phyloP scores from a whole-genome alignment of 306 rosid species.

The Lupinus albus region DNA sequence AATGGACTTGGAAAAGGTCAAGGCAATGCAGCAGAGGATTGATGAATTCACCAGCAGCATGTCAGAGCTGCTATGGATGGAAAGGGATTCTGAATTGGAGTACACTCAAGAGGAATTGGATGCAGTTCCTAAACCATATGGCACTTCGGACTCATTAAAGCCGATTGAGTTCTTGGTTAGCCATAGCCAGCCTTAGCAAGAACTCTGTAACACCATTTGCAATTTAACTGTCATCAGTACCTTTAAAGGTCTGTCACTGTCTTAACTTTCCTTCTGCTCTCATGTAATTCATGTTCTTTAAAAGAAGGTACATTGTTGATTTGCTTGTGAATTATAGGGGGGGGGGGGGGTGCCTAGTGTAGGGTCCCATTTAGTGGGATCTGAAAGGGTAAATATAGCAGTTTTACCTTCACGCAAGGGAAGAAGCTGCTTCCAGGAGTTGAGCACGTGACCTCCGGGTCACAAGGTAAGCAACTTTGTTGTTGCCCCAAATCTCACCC shows the following conservation, averaged over 20 bases:
- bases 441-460: too few species aligned
- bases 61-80: conserved; percentile 72
- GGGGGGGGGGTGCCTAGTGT: too few species aligned
- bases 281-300: conserved; percentile 2
- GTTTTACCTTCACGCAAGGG: too few species aligned
- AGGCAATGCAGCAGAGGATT: conserved; percentile 63
- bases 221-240: conserved; percentile 76
- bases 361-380: too few species aligned
- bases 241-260: conserved; percentile 42
- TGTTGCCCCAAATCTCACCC: too few species aligned
- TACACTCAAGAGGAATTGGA: conserved; percentile 83
- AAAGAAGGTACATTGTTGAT: conserved; percentile 31
- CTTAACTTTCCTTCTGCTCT: conserved; percentile 11
- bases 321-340: conserved; percentile 22
- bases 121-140: conserved; percentile 76
- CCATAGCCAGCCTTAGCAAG: conserved; percentile 80
- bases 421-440: too few species aligned
- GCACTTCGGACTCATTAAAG: conserved; percentile 56
- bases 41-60: conserved; percentile 61
- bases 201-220: conserved; percentile 84
- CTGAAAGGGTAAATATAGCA: too few species aligned
- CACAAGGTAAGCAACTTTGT: too few species aligned
- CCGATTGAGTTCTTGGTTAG: conserved; percentile 82
- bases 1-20: conserved; percentile 62
- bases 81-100: conserved; percentile 87